Base-by-base conservation (phyloP, 805 yeast genomes). In the Candida incommunis region DNA sequence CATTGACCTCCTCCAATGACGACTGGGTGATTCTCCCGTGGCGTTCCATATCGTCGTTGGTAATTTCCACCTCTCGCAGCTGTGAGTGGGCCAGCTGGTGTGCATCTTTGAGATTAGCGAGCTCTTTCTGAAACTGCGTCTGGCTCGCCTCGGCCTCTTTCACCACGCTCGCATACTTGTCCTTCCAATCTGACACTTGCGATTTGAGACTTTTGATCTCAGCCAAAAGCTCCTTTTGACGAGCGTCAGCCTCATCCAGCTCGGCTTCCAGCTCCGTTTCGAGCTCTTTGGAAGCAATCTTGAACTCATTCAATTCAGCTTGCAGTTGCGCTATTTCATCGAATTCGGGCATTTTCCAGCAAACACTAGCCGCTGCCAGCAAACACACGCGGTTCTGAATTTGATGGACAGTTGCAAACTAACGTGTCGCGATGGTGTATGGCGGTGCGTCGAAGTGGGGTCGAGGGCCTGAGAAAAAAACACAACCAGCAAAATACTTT, bases 241-340 rank as follows among this genome's bases (percentile, higher is more conserved):
- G 47, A 35, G 47, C 49, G 21, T 66, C 67, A 21, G 63, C 46
- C 22, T 56, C 63, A n/a, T 52, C 63, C 27, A 67, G 54, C 47
- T 71, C 74, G 45, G 60, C 58, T 53, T 70, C 75, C 26, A 70
- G 55, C 44, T 69, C 75, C 34, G 55, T 57, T 51, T 70, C 75
- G 31, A 70, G 56, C 49, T 70, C 75, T 42, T 61, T 57, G 40
- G 71, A 66, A 3, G 72, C 65, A 21, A 54, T 58, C 46, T 67
- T 68, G 46, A 70, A 68, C 50, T 70, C 75, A 20, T 54, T 58
- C 18, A 71, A 53, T 50, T 69, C 73, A 4, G 50, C 50, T 51
- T 67, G 71, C 13, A 70, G 58, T 50, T 65, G 66, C 23, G 58
- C 60, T 18, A 69, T 63, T 42, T 68, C 68, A 27, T 58, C 63